Evolutionary conservation across 257 asterid species (phyloP).

Genomic region (Coffea canephora): DNA sequence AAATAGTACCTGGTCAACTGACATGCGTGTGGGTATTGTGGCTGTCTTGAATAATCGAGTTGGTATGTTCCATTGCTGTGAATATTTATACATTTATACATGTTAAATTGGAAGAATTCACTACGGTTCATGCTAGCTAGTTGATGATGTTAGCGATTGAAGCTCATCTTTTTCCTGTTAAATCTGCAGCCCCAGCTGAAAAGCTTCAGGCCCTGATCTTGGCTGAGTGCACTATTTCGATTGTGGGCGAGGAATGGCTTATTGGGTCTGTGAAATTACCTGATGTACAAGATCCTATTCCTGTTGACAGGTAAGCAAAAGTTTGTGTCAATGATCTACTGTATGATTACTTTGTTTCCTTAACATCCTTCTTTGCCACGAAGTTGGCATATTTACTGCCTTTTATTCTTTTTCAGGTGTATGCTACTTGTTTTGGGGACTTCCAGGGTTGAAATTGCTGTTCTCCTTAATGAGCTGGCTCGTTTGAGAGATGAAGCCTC

Average conservation of each 20-base stretch:
- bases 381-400: background rate
- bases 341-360: background rate
- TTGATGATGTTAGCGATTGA: background rate
- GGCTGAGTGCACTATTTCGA: slow-evolving; percentile 64
- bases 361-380: slow-evolving; percentile 3
- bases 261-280: slow-evolving; percentile 46
- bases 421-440: slow-evolving; percentile 82
- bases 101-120: background rate
- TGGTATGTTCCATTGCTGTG: slow-evolving; percentile 45
- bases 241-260: slow-evolving; percentile 83
- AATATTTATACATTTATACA: slow-evolving; percentile 9
- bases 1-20: slow-evolving; percentile 49
- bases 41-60: slow-evolving; percentile 80
- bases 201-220: slow-evolving; percentile 77
- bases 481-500: slow-evolving; percentile 72
- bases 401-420: slow-evolving; percentile 52
- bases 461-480: slow-evolving; percentile 82
- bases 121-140: background rate
- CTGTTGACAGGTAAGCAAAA: slow-evolving; percentile 57
- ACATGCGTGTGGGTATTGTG: slow-evolving; percentile 67
- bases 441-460: slow-evolving; percentile 89
- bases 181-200: slow-evolving; percentile 61
- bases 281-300: slow-evolving; percentile 37
- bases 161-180: slow-evolving; percentile 3
- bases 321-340: slow-evolving; percentile 10